Conservation (phyloP, 2,329 filamentous ascomycete genomes). For the Aspergillus sclerotialis region DNA sequence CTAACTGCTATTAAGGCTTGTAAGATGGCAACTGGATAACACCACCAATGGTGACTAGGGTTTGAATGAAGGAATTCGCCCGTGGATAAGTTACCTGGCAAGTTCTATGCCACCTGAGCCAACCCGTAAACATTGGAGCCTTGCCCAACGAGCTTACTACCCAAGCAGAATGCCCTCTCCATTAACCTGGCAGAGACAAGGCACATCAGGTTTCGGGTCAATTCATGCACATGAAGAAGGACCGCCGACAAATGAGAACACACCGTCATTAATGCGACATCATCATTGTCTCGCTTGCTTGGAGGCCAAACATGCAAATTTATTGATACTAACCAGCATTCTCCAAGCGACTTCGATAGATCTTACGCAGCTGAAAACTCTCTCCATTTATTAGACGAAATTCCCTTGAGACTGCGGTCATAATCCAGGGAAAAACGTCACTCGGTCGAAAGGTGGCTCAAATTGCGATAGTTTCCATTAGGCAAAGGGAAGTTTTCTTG, state of each 20-base stretch:
- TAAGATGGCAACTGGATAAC: slow-evolving; percentile 51
- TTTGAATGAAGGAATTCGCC: slow-evolving; percentile 50
- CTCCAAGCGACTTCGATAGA: slow-evolving; percentile 33
- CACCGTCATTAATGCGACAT: slow-evolving; percentile 21
- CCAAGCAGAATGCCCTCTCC: too few relatives aligned
- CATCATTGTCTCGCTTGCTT: slow-evolving; percentile 14
- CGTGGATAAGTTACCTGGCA: slow-evolving; percentile 59
- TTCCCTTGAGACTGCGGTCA: slow-evolving; percentile 76
- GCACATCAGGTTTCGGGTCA: slow-evolving; percentile 8
- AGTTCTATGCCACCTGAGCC: slow-evolving; percentile 50
- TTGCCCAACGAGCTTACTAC: slow-evolving; percentile 46
- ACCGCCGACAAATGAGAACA: slow-evolving; percentile 16
- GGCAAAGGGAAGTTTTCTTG: slow-evolving; percentile 80
- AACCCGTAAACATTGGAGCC: slow-evolving; percentile 51
- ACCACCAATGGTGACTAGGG: slow-evolving; percentile 48
- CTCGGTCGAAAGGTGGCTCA: slow-evolving; percentile 74
- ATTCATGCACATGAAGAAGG: slow-evolving; percentile 3
- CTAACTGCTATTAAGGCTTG: too few relatives aligned
- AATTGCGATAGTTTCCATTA: slow-evolving; percentile 75
- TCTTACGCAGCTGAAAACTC: slow-evolving; percentile 55
- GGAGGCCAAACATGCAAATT: slow-evolving; percentile 34
- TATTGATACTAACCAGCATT: slow-evolving; percentile 43
- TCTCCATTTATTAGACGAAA: slow-evolving; percentile 72
- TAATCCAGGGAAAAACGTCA: slow-evolving; percentile 77
- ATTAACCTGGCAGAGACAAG: too few relatives aligned